A percentile compares a stretch with the other conserved stretches of the same genome.
phyloP scores from a whole-genome alignment of 179 eudicot genomes.

The Actinidia chinensis region DNA sequence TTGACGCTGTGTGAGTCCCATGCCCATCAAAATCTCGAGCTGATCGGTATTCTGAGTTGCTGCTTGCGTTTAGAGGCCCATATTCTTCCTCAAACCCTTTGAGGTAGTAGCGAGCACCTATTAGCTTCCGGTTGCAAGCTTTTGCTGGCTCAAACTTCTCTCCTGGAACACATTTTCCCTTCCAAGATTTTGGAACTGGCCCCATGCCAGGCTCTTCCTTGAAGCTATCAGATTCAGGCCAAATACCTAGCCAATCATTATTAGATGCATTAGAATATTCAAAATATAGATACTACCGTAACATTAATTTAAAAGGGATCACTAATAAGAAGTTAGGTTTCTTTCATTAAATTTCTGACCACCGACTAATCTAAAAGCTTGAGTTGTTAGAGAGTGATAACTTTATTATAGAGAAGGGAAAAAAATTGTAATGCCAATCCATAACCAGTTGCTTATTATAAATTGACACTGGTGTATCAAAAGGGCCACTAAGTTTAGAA shows the following conservation, averaged over 20 bases:
- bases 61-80: conserved; percentile 23
- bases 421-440: too few species aligned
- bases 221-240: conserved; percentile 55
- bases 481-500: conserved; percentile 8
- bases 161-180: conserved; percentile 41
- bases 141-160: conserved; percentile 37
- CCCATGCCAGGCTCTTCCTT: conserved; percentile 33
- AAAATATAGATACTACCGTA: background rate
- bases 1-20: conserved; percentile 57
- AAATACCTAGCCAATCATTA: conserved; percentile 32
- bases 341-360: too few species aligned
- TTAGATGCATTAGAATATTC: background rate
- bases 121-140: conserved; percentile 45
- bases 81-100: conserved; percentile 34
- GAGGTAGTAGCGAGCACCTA: conserved; percentile 42
- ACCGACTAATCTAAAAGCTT: background rate
- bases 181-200: conserved; percentile 41
- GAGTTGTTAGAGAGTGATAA: background rate
- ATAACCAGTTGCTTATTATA: too few species aligned
- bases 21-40: conserved; percentile 41
- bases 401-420: too few species aligned
- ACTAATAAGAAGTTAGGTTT: too few species aligned
- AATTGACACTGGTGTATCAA: background rate
- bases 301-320: background rate
- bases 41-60: conserved; percentile 34